A percentile compares a stretch with the other conserved stretches of the same genome.
These are phyloP conservation scores for Petrea volubilis DNA, from an alignment of 257 asterid genomes.

Conservation along the genomic window DNA sequence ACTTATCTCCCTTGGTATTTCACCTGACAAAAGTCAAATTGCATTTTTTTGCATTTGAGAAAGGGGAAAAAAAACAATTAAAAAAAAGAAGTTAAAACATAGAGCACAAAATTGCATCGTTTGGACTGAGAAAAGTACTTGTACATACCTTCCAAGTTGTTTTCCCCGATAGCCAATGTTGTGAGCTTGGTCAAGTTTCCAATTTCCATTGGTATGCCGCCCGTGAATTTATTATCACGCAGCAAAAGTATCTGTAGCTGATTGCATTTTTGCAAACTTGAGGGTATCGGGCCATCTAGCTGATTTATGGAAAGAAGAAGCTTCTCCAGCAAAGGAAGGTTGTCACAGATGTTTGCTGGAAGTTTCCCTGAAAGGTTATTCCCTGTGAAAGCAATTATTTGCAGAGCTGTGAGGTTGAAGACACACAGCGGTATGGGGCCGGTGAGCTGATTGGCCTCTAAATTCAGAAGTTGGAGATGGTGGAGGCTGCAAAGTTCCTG, in stretches of 20 bases:
- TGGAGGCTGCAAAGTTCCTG: slow-evolving; percentile 8
- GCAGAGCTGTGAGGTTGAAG: slow-evolving; percentile 25
- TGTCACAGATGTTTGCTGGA: slow-evolving; percentile 22
- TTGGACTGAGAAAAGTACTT: too few species aligned
- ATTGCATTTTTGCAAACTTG: slow-evolving; percentile 25
- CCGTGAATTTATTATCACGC: slow-evolving; percentile 32
- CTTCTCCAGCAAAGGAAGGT: slow-evolving; percentile 8
- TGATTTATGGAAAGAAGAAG: slow-evolving; percentile 15
- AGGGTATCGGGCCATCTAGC: slow-evolving; percentile 32
- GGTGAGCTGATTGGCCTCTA: slow-evolving; percentile 15
- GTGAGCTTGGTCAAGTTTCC: slow-evolving; percentile 34
- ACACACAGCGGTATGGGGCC: slow-evolving; percentile 24
- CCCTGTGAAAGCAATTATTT: neutral
- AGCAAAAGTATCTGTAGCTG: slow-evolving; percentile 25
- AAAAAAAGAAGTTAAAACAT: too few species aligned
- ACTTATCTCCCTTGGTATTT: slow-evolving; percentile 37
- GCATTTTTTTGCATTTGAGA: too few species aligned
- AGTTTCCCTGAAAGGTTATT: slow-evolving; percentile 25
- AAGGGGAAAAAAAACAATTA: neutral
- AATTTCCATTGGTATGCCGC: slow-evolving; percentile 34
- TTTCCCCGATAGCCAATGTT: slow-evolving; percentile 28
- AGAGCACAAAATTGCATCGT: too few species aligned
- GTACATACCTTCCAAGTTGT: slow-evolving; percentile 35
- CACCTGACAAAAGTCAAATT: slow-evolving; percentile 21
- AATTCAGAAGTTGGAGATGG: neutral